A percentile compares a stretch with the other conserved stretches of the same genome.
Evolutionary conservation across 192 early-diverging fungal species (phyloP).

Genomic region (Backusella sp.): DNA sequence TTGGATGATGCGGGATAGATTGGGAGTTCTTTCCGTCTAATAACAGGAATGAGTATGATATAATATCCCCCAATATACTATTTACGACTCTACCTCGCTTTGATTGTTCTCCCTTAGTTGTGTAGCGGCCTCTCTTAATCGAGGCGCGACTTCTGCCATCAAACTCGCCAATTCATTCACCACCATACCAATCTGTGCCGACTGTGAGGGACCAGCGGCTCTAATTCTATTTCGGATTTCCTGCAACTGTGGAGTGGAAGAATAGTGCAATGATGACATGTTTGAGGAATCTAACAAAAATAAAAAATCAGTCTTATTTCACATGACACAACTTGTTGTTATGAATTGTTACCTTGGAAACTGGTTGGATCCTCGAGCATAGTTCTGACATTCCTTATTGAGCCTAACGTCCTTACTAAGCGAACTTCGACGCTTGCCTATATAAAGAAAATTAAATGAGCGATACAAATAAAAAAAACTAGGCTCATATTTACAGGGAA

Average conservation of each 20-base stretch:
- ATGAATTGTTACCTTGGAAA: conserved; percentile 16
- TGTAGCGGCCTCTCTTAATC: conserved; percentile 16
- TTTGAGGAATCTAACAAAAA: background rate
- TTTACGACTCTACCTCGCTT: background rate
- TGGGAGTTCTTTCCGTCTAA: background rate
- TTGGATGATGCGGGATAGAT: conserved; percentile 29
- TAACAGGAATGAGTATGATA: background rate
- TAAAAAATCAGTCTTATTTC: too few species aligned
- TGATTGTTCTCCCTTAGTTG: conserved; percentile 18
- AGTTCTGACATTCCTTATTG: conserved; percentile 30
- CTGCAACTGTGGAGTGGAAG: conserved; percentile 25
- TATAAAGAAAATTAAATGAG: background rate
- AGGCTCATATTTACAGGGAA: conserved; percentile 26
- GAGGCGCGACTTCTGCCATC: conserved; percentile 17
- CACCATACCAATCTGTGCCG: conserved; percentile 34
- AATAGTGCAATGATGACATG: conserved; percentile 14
- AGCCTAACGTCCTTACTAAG: conserved; percentile 25
- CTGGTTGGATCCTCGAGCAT: conserved; percentile 24
- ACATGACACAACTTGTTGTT: background rate
- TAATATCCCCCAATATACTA: background rate
- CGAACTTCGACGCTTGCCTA: conserved; percentile 33
- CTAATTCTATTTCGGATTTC: conserved; percentile 29
- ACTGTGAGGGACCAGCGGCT: conserved; percentile 14
- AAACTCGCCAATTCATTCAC: conserved; percentile 32
- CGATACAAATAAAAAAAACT: background rate